Evolutionary conservation across 1,284 basidiomycete species (phyloP).

Genomic region (Ceratobasidium sp.): DNA sequence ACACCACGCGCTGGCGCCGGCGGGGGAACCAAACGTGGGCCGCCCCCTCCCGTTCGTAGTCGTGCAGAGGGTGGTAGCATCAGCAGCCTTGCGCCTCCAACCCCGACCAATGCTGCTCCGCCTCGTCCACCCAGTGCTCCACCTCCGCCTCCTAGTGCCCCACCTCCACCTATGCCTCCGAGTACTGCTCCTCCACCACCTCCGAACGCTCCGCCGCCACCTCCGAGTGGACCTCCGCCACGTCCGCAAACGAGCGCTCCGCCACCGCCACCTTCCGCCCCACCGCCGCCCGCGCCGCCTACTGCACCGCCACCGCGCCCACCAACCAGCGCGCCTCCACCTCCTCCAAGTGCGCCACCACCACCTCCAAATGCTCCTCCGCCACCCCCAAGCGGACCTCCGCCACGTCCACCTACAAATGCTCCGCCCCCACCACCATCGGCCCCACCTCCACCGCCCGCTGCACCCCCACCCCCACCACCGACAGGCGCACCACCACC

Average conservation of each 20-base stretch:
- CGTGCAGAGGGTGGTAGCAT: slow-evolving; percentile 29
- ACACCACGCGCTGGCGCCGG: slow-evolving; percentile 1
- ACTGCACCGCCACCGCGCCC: slow-evolving; percentile 54
- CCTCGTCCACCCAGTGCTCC: slow-evolving; percentile 56
- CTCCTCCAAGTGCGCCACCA: slow-evolving; percentile 56
- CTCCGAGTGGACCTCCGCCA: slow-evolving; percentile 48
- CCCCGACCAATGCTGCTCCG: slow-evolving; percentile 52
- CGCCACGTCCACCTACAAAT: slow-evolving; percentile 54
- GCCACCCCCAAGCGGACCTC: no score
- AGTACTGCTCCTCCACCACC: slow-evolving; percentile 15
- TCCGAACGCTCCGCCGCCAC: slow-evolving; percentile 50
- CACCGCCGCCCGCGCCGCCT: slow-evolving; percentile 51
- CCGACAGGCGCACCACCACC: slow-evolving; percentile 53
- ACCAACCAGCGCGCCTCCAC: slow-evolving; percentile 49
- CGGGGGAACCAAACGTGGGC: slow-evolving; percentile 28
- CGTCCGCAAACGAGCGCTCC: slow-evolving; percentile 51
- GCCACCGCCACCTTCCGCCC: slow-evolving; percentile 50
- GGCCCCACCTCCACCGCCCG: slow-evolving; percentile 53
- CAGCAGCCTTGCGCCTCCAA: slow-evolving; percentile 49
- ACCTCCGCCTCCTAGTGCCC: slow-evolving; percentile 56
- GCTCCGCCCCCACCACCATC: slow-evolving; percentile 55
- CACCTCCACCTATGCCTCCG: slow-evolving; percentile 12
- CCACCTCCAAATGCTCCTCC: slow-evolving; percentile 14
- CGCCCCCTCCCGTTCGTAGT: slow-evolving; percentile 30
- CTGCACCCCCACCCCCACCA: slow-evolving; percentile 62